Conservation (phyloP, 179 eudicot species). For the Pouteria campechiana region DNA sequence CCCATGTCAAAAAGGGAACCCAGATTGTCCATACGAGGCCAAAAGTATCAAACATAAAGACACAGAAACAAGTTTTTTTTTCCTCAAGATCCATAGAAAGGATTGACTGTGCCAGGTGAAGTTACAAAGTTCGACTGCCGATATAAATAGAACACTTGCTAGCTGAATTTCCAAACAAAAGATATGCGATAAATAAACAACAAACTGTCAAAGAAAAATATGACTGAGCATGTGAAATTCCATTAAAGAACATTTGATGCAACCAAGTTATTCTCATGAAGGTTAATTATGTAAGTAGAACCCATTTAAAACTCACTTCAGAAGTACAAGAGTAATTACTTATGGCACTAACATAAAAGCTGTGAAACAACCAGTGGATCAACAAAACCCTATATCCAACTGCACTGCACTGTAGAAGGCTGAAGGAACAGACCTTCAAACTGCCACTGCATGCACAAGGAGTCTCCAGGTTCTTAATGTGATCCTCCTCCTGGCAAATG, state of each 20-base stretch:
- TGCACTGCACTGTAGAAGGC: not conserved
- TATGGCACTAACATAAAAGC: not conserved
- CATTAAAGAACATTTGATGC: not conserved
- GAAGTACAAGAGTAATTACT: not conserved
- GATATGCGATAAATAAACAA: no score
- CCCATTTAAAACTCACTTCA: not conserved
- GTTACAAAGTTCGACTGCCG: no score
- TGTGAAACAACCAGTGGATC: not conserved
- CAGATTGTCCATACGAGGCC: no score
- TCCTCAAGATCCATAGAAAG: no score
- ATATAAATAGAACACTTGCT: no score
- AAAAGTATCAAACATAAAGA: no score
- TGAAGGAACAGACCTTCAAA: conserved; percentile 46
- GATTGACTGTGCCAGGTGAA: no score
- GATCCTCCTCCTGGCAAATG: conserved; percentile 90
- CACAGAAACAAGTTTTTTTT: no score
- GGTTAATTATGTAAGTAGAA: not conserved
- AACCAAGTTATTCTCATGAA: not conserved
- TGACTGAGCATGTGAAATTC: no score
- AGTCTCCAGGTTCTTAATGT: conserved; percentile 50
- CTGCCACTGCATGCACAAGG: conserved; percentile 87
- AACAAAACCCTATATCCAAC: not conserved
- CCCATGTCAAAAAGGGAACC: no score
- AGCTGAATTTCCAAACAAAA: no score
- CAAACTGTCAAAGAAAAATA: no score